phyloP scores from a whole-genome alignment of 2,329 filamentous ascomycete species.

The Onygenales sp. region DNA sequence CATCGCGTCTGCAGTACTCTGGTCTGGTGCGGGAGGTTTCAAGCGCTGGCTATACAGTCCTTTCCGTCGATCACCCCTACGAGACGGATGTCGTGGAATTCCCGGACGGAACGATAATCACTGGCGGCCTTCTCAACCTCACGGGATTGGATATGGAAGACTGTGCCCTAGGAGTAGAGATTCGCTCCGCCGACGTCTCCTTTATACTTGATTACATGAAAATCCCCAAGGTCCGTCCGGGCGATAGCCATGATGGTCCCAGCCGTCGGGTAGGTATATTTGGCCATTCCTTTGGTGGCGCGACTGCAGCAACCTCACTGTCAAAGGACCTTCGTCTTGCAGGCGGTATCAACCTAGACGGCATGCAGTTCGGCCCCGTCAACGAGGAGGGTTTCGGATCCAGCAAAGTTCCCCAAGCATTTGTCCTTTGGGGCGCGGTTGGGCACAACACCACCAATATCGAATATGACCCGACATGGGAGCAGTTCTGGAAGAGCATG shows the following conservation, averaged over 20 bases:
- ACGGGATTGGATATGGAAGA: conserved; percentile 2
- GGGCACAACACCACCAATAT: conserved; percentile 8
- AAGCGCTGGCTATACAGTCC: conserved; percentile 7
- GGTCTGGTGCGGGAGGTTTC: conserved; percentile 6
- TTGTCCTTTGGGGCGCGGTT: conserved; percentile 10
- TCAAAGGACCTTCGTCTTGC: conserved; percentile 15
- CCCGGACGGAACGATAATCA: conserved; percentile 11
- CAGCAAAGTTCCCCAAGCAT: conserved; percentile 8
- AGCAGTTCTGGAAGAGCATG: conserved; percentile 10
- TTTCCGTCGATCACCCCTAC: conserved; percentile 15
- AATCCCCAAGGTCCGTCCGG: not conserved
- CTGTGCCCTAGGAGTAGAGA: conserved; percentile 3
- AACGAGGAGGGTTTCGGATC: conserved; percentile 8
- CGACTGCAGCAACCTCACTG: conserved; percentile 18
- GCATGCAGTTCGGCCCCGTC: conserved; percentile 16
- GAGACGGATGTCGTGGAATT: conserved; percentile 15
- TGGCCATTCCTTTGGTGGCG: conserved; percentile 30
- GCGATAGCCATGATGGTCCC: not conserved
- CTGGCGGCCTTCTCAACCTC: not conserved
- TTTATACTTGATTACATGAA: conserved; percentile 7
- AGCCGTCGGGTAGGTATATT: conserved; percentile 13
- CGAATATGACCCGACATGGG: conserved; percentile 10
- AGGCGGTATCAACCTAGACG: conserved; percentile 28
- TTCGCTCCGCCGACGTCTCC: conserved; percentile 10
- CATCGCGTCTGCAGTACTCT: conserved; percentile 5